These are phyloP conservation scores for Oryza officinalis DNA, from an alignment of 176 grass and related monocot genomes.

Conservation along the genomic window DNA sequence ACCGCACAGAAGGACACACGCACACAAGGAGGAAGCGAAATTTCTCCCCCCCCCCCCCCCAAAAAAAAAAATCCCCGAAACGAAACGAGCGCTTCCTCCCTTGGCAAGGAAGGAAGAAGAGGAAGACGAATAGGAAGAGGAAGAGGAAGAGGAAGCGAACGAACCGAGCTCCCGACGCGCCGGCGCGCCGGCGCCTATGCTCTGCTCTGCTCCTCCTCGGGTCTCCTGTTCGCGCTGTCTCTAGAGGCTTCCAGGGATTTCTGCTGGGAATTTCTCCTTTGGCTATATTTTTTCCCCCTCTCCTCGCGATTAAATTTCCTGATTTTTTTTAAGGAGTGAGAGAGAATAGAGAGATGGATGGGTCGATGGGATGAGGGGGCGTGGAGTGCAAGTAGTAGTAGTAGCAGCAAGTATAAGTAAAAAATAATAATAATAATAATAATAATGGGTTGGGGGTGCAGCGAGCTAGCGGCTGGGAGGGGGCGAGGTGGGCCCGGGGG, in stretches of 20 bases:
- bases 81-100: background rate
- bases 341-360: background rate
- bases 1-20: background rate
- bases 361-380: background rate
- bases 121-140: background rate
- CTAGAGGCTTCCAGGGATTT: slow-evolving; percentile 38
- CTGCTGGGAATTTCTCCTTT: background rate
- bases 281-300: background rate
- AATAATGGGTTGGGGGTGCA: background rate
- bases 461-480: slow-evolving; percentile 50
- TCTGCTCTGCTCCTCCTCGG: background rate
- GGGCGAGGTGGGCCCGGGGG: slow-evolving; percentile 33
- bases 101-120: too few species aligned
- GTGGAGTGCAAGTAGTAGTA: background rate
- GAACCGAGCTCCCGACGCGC: background rate
- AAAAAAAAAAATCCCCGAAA: background rate
- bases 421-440: background rate
- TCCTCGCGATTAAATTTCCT: background rate
- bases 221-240: background rate
- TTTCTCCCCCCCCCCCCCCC: too few species aligned
- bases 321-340: background rate
- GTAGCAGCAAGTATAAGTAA: background rate
- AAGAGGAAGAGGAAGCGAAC: background rate
- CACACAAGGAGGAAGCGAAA: background rate
- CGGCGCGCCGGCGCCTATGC: background rate